Evolutionary conservation across 768 basidiomycete species (phyloP), one percentile per base, ranked within the genome.

Genomic region (Lentinula lateritia): DNA sequence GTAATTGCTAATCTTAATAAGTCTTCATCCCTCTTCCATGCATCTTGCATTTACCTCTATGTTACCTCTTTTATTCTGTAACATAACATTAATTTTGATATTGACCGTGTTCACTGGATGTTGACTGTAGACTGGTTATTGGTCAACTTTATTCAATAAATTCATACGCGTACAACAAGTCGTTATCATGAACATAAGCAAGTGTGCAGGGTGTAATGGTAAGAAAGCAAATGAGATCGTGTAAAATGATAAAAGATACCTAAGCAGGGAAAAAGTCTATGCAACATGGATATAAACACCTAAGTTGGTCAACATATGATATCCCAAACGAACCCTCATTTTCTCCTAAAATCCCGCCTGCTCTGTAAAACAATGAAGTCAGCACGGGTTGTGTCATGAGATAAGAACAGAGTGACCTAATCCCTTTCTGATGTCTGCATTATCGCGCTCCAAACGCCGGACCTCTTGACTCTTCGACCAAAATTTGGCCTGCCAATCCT

Each of bases 361-460:
- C 71, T 87, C 55, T 56, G 41, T 28, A 16, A 34, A 42, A 20
- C 35, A 16, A 16, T 23, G 6, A 28, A 23, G 15, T 42, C 18
- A 41, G 38, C 7, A 56, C 28, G 2, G 12, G 38, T 42, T 12
- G 23, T 23, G 28, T n/a, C 28, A 23, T 10, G 15, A 28, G 36
- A 41, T 10, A 32, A 32, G 23, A 28, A 41, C 5, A 13, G 18
- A 45, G 16, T 54, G 18, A 56, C 55, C 85, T 45, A 89, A 71
- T n/a, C 85, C 85, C 67, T 80, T 85, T 65, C 85, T 76, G 60
- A 88, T 85, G 68, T 89, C 85, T 35, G 83, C 84, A 70, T 87
- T 80, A 34, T 81, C 78, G 48, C 84, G 65, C 71, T 89, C 87
- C 32, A 75, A 71, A 52, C 81, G 79, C 71, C 83, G 83, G 46